These are phyloP conservation scores for Styphnolobium japonicum DNA, from an alignment of 306 rosid genomes.

Conservation along the genomic window DNA sequence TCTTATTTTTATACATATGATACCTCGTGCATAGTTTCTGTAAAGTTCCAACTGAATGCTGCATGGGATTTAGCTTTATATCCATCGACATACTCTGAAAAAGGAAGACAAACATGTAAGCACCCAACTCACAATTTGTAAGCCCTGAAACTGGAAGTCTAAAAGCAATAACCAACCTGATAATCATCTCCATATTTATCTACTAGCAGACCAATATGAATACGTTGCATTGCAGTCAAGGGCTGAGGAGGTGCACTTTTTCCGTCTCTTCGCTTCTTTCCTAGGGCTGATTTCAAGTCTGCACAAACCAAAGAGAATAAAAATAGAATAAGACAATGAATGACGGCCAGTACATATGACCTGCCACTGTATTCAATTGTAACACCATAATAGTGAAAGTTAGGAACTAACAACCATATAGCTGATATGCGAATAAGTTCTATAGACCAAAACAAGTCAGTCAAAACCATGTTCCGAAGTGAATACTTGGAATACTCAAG, in stretches of 20 bases:
- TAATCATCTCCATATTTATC: conserved; percentile 70
- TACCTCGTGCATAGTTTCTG: conserved; percentile 75
- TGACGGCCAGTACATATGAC: background rate
- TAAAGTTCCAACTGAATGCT: conserved; percentile 78
- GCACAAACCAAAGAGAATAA: conserved; percentile 17
- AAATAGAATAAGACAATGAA: background rate
- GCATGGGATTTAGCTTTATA: conserved; percentile 77
- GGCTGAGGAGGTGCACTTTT: conserved; percentile 59
- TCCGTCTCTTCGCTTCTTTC: conserved; percentile 89
- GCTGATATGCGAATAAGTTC: background rate
- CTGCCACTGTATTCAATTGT: background rate
- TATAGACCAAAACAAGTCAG: background rate
- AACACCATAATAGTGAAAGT: background rate
- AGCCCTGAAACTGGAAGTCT: background rate
- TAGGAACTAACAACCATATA: background rate
- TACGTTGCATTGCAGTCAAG: conserved; percentile 72
- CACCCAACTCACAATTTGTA: background rate
- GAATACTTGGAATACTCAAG: background rate
- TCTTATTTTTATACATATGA: conserved; percentile 39
- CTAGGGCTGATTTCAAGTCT: conserved; percentile 83
- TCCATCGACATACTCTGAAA: conserved; percentile 87
- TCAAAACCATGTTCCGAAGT: background rate
- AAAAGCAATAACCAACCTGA: conserved; percentile 40
- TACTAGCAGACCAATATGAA: conserved; percentile 56
- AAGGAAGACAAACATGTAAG: background rate